phyloP scores from a whole-genome alignment of 345 rosid genomes.

The Rubroshorea leprosula region DNA sequence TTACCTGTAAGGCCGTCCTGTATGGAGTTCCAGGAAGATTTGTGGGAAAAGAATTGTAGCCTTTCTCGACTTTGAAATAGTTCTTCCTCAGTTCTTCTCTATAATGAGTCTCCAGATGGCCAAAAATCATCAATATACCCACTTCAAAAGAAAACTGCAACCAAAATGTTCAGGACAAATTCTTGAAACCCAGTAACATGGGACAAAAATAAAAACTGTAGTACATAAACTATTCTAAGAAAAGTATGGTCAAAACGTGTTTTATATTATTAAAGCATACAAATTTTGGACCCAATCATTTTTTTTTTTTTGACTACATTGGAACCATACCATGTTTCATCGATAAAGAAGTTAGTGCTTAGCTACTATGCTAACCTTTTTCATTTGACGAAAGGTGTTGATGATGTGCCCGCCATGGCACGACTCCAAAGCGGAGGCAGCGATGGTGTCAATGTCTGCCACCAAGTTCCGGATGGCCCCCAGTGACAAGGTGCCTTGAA shows the following conservation, averaged over 20 bases:
- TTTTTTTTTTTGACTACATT: not conserved
- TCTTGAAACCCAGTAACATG: not conserved
- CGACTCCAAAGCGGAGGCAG: constrained; percentile 41
- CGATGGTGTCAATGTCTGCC: constrained; percentile 44
- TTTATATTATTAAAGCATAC: too few species aligned
- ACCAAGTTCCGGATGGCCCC: constrained; percentile 51
- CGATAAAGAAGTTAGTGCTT: too few species aligned
- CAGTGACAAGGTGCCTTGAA: constrained; percentile 57
- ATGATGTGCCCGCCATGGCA: constrained; percentile 47
- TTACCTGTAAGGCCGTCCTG: constrained; percentile 52
- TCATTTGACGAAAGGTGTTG: constrained; percentile 78
- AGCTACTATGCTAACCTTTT: too few species aligned
- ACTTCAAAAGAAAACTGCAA: constrained; percentile 84
- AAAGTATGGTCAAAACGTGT: too few species aligned
- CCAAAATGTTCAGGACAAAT: too few species aligned
- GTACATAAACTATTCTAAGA: not conserved
- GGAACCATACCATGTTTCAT: too few species aligned
- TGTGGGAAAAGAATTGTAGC: constrained; percentile 84
- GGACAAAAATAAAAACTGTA: not conserved
- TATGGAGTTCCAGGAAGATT: constrained; percentile 71
- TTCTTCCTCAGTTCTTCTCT: constrained; percentile 62
- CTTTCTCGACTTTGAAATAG: constrained; percentile 64
- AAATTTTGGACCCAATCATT: constrained; percentile 7
- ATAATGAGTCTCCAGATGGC: constrained; percentile 51
- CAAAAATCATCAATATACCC: constrained; percentile 67